Percentiles rank a stretch among this genome's conserved stretches.
Conservation (phyloP, 2,329 filamentous ascomycete species). For the Monilinia fructicola region DNA sequence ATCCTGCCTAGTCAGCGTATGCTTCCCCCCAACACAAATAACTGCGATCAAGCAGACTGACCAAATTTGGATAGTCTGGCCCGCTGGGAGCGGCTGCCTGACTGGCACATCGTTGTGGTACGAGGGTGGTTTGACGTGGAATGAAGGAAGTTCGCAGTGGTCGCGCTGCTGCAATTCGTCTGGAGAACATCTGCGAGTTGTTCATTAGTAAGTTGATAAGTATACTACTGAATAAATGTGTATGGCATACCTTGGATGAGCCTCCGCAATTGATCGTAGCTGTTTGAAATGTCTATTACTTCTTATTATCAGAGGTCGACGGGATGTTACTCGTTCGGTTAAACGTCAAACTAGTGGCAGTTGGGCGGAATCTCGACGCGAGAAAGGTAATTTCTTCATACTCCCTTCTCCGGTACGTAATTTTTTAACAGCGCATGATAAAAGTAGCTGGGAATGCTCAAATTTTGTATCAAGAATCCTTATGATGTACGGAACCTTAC, state of each 20-base stretch:
- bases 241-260: conserved; percentile 21
- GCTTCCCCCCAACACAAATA: background rate
- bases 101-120: conserved; percentile 51
- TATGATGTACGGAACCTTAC: conserved; percentile 49
- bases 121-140: conserved; percentile 51
- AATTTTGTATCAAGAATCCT: conserved; percentile 49
- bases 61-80: conserved; percentile 37
- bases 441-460: conserved; percentile 55
- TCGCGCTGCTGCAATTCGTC: conserved; percentile 56
- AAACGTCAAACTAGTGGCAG: conserved; percentile 29
- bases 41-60: conserved; percentile 28
- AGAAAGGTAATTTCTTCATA: conserved; percentile 21
- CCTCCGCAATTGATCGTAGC: conserved; percentile 9
- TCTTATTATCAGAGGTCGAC: conserved; percentile 18
- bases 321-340: conserved; percentile 27
- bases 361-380: conserved; percentile 26
- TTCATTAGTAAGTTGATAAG: conserved; percentile 13
- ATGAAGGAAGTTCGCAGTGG: conserved; percentile 49
- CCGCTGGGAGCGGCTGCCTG: conserved; percentile 27
- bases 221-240: background rate
- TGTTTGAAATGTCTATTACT: background rate
- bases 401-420: conserved; percentile 20
- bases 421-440: conserved; percentile 38
- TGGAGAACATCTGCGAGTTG: conserved; percentile 56
- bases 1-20: conserved; percentile 29